Evolutionary conservation across 768 basidiomycete species (phyloP).

Genomic region (Rhodotorula paludigena): DNA sequence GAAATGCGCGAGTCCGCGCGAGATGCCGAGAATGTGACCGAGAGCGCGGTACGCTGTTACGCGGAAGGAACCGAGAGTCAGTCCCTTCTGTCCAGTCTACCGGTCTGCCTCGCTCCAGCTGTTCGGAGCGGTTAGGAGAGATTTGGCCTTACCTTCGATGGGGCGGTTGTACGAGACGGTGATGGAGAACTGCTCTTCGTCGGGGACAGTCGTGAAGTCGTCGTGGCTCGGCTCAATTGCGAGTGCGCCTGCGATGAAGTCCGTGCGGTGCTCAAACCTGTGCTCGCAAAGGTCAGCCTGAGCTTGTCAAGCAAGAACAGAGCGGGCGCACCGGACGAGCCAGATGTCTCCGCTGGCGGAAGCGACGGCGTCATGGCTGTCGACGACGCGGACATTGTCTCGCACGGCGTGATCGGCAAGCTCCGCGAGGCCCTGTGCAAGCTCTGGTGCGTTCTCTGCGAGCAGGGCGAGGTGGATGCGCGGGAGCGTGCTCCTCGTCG

Average conservation of each 20-base stretch:
- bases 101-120: background rate
- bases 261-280: slow-evolving; percentile 29
- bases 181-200: slow-evolving; percentile 9
- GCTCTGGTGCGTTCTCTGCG: background rate
- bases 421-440: slow-evolving; percentile 18
- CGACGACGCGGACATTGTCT: slow-evolving; percentile 24
- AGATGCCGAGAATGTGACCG: slow-evolving; percentile 37
- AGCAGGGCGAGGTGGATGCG: slow-evolving; percentile 12
- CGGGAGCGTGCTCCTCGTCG: slow-evolving; percentile 1
- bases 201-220: slow-evolving; percentile 26
- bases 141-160: slow-evolving; percentile 29
- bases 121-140: background rate
- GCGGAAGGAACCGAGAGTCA: background rate
- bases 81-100: background rate
- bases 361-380: background rate
- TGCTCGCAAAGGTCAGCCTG: too few species aligned
- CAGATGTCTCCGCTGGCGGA: background rate
- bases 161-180: slow-evolving; percentile 27
- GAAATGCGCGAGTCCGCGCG: slow-evolving; percentile 32
- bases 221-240: slow-evolving; percentile 21
- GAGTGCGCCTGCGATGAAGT: slow-evolving; percentile 7
- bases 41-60: slow-evolving; percentile 37
- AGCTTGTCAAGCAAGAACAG: background rate
- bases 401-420: slow-evolving; percentile 17
- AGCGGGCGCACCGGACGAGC: slow-evolving; percentile 26